Evolutionary conservation across 805 yeast species (phyloP).

Genomic region (Debaryomyces castellii): DNA sequence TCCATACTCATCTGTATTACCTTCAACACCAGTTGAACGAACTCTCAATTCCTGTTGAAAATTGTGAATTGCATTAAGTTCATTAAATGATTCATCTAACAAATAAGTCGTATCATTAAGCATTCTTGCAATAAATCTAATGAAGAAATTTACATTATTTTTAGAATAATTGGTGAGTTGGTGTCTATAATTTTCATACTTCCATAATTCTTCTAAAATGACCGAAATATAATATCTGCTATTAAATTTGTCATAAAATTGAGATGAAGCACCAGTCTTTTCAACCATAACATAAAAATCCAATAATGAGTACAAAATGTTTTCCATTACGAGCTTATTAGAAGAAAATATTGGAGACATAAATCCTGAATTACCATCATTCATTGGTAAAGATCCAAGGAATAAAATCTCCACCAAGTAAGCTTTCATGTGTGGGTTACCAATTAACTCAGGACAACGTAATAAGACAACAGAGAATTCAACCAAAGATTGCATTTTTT

Average conservation of each 20-base stretch:
- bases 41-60: slow-evolving; percentile 63
- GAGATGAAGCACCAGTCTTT: slow-evolving; percentile 92
- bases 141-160: slow-evolving; percentile 77
- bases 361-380: slow-evolving; percentile 67
- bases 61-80: slow-evolving; percentile 73
- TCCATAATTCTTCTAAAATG: slow-evolving; percentile 83
- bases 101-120: slow-evolving; percentile 90
- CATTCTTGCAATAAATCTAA: slow-evolving; percentile 91
- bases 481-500: slow-evolving; percentile 56
- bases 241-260: slow-evolving; percentile 94
- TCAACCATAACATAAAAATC: slow-evolving; percentile 94
- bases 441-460: slow-evolving; percentile 80
- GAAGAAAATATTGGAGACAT: slow-evolving; percentile 65
- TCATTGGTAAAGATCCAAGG: slow-evolving; percentile 62
- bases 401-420: slow-evolving; percentile 78
- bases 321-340: slow-evolving; percentile 59
- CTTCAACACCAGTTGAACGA: slow-evolving; percentile 37
- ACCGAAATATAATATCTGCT: slow-evolving; percentile 83
- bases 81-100: slow-evolving; percentile 85
- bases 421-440: slow-evolving; percentile 92
- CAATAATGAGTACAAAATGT: slow-evolving; percentile 77
- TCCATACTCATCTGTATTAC: slow-evolving; percentile 43
- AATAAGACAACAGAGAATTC: slow-evolving; percentile 73
- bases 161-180: slow-evolving; percentile 70
- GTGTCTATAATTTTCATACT: slow-evolving; percentile 60